Percentiles rank a stretch among this genome's conserved stretches.
Conservation (phyloP, 345 rosid species). For the Pistacia integerrima region DNA sequence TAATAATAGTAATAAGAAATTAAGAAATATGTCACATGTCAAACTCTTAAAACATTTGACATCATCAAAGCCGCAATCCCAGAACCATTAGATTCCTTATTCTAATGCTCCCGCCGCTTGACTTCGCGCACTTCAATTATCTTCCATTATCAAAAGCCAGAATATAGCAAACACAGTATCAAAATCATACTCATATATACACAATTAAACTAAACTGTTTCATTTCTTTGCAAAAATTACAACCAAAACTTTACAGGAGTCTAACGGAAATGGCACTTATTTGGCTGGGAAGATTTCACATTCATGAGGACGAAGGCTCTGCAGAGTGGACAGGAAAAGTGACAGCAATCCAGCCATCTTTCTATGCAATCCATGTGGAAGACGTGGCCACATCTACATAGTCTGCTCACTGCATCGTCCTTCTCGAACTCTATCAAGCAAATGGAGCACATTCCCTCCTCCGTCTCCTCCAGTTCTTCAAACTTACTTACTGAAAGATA, state of each 20-base stretch:
- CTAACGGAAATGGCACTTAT: too few relatives aligned
- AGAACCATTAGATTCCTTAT: neutral
- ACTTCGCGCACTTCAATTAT: too few relatives aligned
- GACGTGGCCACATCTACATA: constrained; percentile 59
- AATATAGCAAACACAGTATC: too few relatives aligned
- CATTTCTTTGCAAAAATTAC: too few relatives aligned
- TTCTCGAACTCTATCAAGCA: constrained; percentile 59
- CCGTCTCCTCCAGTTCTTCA: constrained; percentile 28
- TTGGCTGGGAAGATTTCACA: neutral
- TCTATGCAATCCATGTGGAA: constrained; percentile 68
- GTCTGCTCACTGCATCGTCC: constrained; percentile 54
- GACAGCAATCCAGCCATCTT: constrained; percentile 54
- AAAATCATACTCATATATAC: too few relatives aligned
- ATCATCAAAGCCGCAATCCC: neutral
- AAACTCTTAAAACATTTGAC: neutral
- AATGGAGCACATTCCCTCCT: constrained; percentile 51
- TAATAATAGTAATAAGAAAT: too few relatives aligned
- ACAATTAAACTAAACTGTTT: too few relatives aligned
- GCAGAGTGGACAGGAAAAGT: constrained; percentile 83
- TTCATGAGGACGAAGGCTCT: constrained; percentile 45
- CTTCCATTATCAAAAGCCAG: too few relatives aligned
- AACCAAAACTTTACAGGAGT: too few relatives aligned
- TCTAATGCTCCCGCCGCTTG: too few relatives aligned
- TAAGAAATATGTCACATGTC: neutral
- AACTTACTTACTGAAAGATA: constrained; percentile 39